Conservation (phyloP, 306 rosid species). For the Gillenia trifoliata region DNA sequence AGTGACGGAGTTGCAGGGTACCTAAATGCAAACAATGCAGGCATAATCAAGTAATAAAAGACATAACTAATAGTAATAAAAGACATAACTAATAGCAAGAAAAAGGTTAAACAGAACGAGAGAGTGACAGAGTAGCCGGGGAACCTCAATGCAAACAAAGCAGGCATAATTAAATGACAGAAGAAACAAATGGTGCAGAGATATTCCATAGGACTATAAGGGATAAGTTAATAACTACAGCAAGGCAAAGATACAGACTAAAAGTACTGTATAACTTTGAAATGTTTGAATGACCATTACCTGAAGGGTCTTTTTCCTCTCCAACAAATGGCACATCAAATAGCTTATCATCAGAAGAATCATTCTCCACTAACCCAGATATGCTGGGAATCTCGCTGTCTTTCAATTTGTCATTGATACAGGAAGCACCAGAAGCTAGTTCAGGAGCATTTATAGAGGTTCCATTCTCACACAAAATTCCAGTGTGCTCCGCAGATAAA, state of each 20-base stretch:
- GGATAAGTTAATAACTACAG: background rate
- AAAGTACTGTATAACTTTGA: too few species aligned
- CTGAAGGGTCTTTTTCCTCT: slow-evolving; percentile 56
- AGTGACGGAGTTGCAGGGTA: background rate
- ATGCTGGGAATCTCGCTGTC: slow-evolving; percentile 43
- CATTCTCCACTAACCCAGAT: slow-evolving; percentile 42
- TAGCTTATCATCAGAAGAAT: slow-evolving; percentile 47
- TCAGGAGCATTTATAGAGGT: slow-evolving; percentile 43
- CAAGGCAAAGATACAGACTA: background rate
- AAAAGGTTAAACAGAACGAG: background rate
- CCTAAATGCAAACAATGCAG: background rate
- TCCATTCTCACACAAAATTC: slow-evolving; percentile 56
- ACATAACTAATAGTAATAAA: slow-evolving; percentile 8
- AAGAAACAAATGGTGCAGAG: background rate
- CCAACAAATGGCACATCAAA: slow-evolving; percentile 59
- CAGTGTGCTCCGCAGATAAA: slow-evolving; percentile 35
- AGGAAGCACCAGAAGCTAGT: slow-evolving; percentile 41
- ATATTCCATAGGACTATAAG: background rate
- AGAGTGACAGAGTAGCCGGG: background rate
- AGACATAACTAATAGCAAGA: slow-evolving; percentile 10
- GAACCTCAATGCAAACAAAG: background rate
- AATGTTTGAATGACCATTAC: slow-evolving; percentile 32
- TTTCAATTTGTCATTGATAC: slow-evolving; percentile 33
- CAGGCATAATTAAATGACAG: background rate
- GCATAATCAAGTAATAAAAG: background rate